A percentile compares a stretch with the other conserved stretches of the same genome.
phyloP scores from a whole-genome alignment of 1,139 yeast genomes.

The Suhomyces coccinellae region DNA sequence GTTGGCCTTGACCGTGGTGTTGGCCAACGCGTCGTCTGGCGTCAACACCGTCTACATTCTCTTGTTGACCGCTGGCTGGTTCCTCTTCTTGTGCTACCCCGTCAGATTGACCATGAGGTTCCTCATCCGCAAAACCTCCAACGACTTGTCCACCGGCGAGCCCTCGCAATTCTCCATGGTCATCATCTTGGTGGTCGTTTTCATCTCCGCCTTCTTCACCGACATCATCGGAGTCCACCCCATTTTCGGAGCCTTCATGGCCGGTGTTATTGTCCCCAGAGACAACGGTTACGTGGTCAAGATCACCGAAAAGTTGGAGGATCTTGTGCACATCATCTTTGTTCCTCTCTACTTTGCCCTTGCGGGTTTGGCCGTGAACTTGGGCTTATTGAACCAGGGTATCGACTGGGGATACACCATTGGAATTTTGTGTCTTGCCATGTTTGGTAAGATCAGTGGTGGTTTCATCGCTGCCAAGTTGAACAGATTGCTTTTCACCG shows the following conservation, averaged over 20 bases:
- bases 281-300: constrained; percentile 70
- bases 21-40: constrained; percentile 71
- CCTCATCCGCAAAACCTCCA: constrained; percentile 45
- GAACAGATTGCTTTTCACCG: constrained; percentile 67
- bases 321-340: constrained; percentile 65
- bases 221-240: constrained; percentile 82
- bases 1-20: constrained; percentile 70
- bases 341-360: constrained; percentile 78
- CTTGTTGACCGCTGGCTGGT: constrained; percentile 67
- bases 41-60: constrained; percentile 69
- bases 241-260: constrained; percentile 79
- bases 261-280: constrained; percentile 76
- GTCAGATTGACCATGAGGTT: constrained; percentile 49
- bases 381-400: constrained; percentile 62
- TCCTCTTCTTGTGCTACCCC: constrained; percentile 56
- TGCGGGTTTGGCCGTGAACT: constrained; percentile 70
- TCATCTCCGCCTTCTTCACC: constrained; percentile 72
- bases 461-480: constrained; percentile 64
- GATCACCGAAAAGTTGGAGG: constrained; percentile 74
- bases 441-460: constrained; percentile 64
- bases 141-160: constrained; percentile 52
- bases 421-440: constrained; percentile 64
- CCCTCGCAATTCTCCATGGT: constrained; percentile 67
- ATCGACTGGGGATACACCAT: constrained; percentile 76
- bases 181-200: constrained; percentile 54